These are phyloP conservation scores for Thalassiosira hispida DNA, from an alignment of 352 stramenopile species.

Conservation along the genomic window DNA sequence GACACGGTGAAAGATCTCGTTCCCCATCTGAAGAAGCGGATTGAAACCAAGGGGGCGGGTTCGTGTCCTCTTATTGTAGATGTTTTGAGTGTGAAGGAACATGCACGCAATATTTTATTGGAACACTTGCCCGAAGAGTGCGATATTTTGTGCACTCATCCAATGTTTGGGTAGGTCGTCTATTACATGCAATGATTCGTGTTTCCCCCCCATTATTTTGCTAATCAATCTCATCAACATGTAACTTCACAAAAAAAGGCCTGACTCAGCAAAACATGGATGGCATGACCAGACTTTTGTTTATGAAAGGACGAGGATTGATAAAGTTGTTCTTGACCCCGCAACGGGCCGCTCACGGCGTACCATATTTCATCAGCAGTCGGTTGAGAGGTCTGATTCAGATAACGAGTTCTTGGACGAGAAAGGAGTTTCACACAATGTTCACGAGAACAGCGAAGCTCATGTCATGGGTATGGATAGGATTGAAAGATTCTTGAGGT, in stretches of 20 bases:
- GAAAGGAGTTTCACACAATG: conserved; percentile 48
- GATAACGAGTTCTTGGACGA: conserved; percentile 58
- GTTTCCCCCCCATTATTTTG: no score
- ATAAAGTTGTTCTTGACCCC: conserved; percentile 76
- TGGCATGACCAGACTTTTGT: conserved; percentile 96
- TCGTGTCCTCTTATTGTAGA: conserved; percentile 93
- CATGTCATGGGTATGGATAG: conserved; percentile 80
- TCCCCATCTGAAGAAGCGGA: conserved; percentile 60
- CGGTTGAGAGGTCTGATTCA: conserved; percentile 32
- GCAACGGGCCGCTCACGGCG: conserved; percentile 25
- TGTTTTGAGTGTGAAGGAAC: conserved; percentile 97
- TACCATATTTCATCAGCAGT: conserved; percentile 22
- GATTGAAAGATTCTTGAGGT: conserved; percentile 90
- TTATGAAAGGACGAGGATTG: conserved; percentile 93
- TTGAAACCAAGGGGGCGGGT: conserved; percentile 59
- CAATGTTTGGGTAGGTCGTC: conserved; percentile 96
- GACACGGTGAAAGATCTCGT: conserved; percentile 72
- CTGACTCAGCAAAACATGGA: conserved; percentile 89
- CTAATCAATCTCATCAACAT: neutral
- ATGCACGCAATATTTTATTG: conserved; percentile 93
- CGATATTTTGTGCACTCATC: conserved; percentile 96
- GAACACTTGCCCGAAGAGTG: conserved; percentile 88
- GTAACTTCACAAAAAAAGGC: neutral
- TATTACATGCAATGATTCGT: no score
- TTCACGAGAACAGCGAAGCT: conserved; percentile 76